Evolutionary conservation across 139 green algal genomes (phyloP), one percentile per base, ranked within the genome.

Genomic region (Volvox reticuliferus): DNA sequence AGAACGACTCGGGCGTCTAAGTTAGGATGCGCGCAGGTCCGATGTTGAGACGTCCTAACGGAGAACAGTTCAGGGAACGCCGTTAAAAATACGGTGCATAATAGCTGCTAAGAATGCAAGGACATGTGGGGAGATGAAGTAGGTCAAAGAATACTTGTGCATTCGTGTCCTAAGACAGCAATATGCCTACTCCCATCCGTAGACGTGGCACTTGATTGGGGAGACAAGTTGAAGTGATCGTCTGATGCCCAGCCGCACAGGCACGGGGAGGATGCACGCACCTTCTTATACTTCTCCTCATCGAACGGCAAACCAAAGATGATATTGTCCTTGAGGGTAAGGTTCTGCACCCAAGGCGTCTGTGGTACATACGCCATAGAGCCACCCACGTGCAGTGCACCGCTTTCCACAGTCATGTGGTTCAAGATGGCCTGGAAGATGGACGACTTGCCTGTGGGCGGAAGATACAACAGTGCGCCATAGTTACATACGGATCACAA

Each of bases 311-410:
- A 61, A 71, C 95, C 95, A 30, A 97, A 96, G 28, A 93, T 37
- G 84, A 97, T 96, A 93, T 96, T 97, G 71, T 97, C 93, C 36
- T 93, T 93, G 32, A 98, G 89, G 26, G 91, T 94, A 5, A 95
- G 94, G 93, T 98, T 98, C 90, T 97, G 93, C 79, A 97, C 95
- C 96, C 96, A 98, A 30, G 95, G 90, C 67, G 95, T 95, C 91
- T 96, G 94, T 17, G 94, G 92, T 71, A 94, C 93, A 44, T 95
- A 96, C 12, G 92, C 89, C 62, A 92, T 89, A 12, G 28, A 75
- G 80, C 94, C 94, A 33, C 90, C 93, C 30, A 93, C 88, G 73
- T 93, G 65, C 55, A 90, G 81, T 26, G 19, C 68, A 71, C 94
- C 94, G 22, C 73, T 61, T n/a, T 91, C 62, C 35, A 93, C 80